A percentile compares a stretch with the other conserved stretches of the same genome.
phyloP scores from a whole-genome alignment of 169 alveolate genomes.

The Eimeria acervulina region DNA sequence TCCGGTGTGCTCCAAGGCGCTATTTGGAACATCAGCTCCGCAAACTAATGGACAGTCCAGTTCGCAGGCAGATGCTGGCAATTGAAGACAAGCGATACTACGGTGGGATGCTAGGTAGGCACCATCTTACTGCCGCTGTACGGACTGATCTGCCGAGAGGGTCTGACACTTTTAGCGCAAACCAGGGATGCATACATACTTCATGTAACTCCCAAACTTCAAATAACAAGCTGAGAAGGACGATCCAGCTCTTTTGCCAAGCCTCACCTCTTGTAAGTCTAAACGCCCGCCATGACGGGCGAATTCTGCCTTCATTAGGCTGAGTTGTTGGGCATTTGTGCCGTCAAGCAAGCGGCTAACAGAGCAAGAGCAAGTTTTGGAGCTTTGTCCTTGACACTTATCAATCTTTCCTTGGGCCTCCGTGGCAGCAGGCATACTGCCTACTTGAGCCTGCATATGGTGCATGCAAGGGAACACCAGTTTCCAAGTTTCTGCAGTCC shows the following conservation, averaged over 20 bases:
- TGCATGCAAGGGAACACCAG: neutral
- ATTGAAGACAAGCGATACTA: neutral
- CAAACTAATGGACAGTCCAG: slow-evolving; percentile 36
- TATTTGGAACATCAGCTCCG: slow-evolving; percentile 50
- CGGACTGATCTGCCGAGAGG: neutral
- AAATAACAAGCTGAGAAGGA: neutral
- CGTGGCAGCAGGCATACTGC: neutral
- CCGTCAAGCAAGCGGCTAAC: slow-evolving; percentile 52
- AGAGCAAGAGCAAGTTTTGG: slow-evolving; percentile 46
- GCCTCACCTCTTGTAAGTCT: slow-evolving; percentile 51
- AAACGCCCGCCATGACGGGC: slow-evolving; percentile 66
- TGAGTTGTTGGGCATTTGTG: slow-evolving; percentile 54
- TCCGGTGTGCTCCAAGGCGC: slow-evolving; percentile 35
- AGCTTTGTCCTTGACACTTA: neutral
- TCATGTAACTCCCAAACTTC: neutral
- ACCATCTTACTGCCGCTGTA: neutral
- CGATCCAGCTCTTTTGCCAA: neutral
- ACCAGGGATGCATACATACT: neutral
- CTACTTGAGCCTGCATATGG: slow-evolving; percentile 9
- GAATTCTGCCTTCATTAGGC: slow-evolving; percentile 48
- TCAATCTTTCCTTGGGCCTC: slow-evolving; percentile 9
- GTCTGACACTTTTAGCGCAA: neutral
- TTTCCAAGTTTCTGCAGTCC: neutral
- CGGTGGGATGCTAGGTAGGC: neutral
- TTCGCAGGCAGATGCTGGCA: neutral